Evolutionary conservation across 495 filamentous ascomycete genomes (phyloP), one percentile per base, ranked within the genome.

Genomic region (Neurospora sp.): DNA sequence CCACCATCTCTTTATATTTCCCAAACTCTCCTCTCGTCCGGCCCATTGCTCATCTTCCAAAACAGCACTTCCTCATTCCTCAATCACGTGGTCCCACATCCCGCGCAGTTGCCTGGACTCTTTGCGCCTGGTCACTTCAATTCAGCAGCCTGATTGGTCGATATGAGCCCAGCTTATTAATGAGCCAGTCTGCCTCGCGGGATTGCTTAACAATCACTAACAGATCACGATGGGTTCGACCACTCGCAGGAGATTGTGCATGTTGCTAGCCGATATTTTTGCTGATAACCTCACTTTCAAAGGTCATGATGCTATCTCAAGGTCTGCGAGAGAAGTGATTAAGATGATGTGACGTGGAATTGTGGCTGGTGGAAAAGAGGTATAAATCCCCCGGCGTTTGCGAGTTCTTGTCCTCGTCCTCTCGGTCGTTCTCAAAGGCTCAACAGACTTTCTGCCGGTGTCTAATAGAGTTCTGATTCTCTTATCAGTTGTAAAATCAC

Each of bases 121-220:
- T 13, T 17, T 45, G 42, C 42, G 19, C 42, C 40, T 45, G 19
- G 42, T n/a, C 19, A 45, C 9, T 66, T 59, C 72, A 75, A 78
- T 77, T 80, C 62, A 21, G 28, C 17, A 3, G 1, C 69, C 24
- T 72, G 39, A 77, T 79, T 80, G 77, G 77, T 69, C 4, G 7
- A 24, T 10, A 3, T 31, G 3, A 15, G 38, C 13, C 39, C 34
- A 72, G 73, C 71, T 80, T 59, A 76, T 71, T 71, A 76, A 79
- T 76, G 59, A 43, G 7, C 8, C 34, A 78, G 73, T 78, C 77
- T 79, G 78, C 78, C 77, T 78, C 70, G 77, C 72, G 39, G 39
- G 34, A 42, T 42, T 69, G 38, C 42, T 31, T 28, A 69, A 43
- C 43, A 72, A 66, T 38, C 9, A 72, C 36, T 66, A 72, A 38